A percentile compares a stretch with the other conserved stretches of the same genome.
Evolutionary conservation across 345 rosid genomes (phyloP).

Genomic region (Mangifera indica): DNA sequence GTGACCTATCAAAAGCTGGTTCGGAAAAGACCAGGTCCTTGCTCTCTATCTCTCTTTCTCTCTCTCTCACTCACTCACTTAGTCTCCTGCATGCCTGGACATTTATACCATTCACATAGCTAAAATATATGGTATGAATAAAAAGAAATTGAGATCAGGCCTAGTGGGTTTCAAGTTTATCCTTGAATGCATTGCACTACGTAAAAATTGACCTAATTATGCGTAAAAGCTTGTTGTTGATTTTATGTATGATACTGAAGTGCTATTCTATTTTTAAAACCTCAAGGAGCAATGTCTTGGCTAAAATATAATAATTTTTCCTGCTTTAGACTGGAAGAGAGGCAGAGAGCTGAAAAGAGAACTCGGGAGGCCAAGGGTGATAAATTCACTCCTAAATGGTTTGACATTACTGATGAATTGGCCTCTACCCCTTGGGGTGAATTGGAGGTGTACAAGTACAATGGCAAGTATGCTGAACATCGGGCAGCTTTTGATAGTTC

Average conservation of each 20-base stretch:
- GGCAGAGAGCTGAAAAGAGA: conserved; percentile 78
- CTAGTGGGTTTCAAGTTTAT: too few relatives aligned
- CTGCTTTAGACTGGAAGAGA: conserved; percentile 57
- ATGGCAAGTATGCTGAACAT: conserved; percentile 61
- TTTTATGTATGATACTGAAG: neutral
- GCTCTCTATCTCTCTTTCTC: conserved; percentile 16
- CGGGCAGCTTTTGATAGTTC: conserved; percentile 51
- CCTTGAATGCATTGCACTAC: too few relatives aligned
- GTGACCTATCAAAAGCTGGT: conserved; percentile 71
- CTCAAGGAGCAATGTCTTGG: neutral
- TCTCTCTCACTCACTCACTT: neutral
- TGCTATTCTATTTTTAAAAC: neutral
- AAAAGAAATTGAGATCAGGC: too few relatives aligned
- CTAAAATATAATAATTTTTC: neutral
- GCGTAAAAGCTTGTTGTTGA: too few relatives aligned
- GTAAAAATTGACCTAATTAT: too few relatives aligned
- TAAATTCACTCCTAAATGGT: conserved; percentile 68
- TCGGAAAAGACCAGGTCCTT: conserved; percentile 69
- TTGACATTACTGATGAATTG: conserved; percentile 53
- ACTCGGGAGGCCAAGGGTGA: conserved; percentile 61
- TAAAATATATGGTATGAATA: too few relatives aligned
- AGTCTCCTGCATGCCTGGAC: neutral
- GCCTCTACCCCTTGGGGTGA: conserved; percentile 87
- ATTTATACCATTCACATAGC: neutral
- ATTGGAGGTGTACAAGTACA: conserved; percentile 70